Conservation (phyloP, 257 asterid species). For the Lithospermum erythrorhizon region DNA sequence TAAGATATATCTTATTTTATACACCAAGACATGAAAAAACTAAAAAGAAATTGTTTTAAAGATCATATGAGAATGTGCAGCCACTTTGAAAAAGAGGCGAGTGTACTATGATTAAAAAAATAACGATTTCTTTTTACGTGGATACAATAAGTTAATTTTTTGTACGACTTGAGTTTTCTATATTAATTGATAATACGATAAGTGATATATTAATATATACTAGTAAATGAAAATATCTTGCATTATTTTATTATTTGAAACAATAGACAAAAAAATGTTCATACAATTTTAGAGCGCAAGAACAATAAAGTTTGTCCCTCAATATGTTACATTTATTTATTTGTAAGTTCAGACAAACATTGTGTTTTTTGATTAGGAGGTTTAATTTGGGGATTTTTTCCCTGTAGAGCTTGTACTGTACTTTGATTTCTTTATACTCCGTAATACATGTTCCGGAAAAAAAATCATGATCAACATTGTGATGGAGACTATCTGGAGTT, state of each 20-base stretch:
- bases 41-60: neutral
- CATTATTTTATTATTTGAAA: no score
- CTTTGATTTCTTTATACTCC: no score
- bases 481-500: neutral
- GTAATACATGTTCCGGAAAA: no score
- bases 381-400: no score
- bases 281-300: neutral
- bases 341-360: neutral
- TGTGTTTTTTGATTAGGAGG: no score
- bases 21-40: slow-evolving; percentile 1
- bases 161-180: no score
- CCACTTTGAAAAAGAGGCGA: neutral
- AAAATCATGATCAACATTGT: neutral
- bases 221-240: no score
- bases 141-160: neutral
- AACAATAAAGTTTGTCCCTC: neutral
- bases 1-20: slow-evolving; percentile 11
- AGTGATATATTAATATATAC: no score
- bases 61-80: slow-evolving; percentile 6
- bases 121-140: neutral
- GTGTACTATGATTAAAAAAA: neutral
- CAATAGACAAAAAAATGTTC: no score
- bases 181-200: no score
- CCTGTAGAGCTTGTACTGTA: no score
- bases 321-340: no score